Evolutionary conservation across 345 rosid species (phyloP).

Genomic region (Pelargonium nanum): DNA sequence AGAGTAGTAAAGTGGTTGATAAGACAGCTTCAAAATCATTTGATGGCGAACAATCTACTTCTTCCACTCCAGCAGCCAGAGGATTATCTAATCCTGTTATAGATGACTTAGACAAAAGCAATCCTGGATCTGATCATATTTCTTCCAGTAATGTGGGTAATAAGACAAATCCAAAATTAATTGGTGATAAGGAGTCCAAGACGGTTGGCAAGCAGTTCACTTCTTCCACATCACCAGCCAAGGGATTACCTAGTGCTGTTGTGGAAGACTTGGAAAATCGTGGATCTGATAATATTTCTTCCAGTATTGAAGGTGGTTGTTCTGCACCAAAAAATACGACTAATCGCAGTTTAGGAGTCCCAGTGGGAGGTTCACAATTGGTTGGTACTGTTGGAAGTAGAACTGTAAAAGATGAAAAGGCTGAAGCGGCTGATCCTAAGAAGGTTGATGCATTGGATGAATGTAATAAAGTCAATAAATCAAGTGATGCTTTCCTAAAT

Average conservation of each 20-base stretch:
- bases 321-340: constrained; percentile 12
- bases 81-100: neutral
- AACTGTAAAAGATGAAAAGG: constrained; percentile 17
- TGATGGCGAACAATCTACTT: constrained; percentile 16
- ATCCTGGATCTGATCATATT: neutral
- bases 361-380: constrained; percentile 8
- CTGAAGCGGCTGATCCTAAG: constrained; percentile 12
- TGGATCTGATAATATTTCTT: constrained; percentile 16
- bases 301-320: constrained; percentile 14
- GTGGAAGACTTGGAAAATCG: constrained; percentile 13
- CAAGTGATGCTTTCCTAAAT: constrained; percentile 56
- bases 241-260: constrained; percentile 18
- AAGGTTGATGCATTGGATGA: constrained; percentile 12
- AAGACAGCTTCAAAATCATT: constrained; percentile 22
- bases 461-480: constrained; percentile 12
- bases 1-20: constrained; percentile 10
- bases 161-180: too few species aligned
- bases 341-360: constrained; percentile 15
- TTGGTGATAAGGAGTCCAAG: too few species aligned
- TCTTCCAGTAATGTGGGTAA: constrained; percentile 14
- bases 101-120: neutral
- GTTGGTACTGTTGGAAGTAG: constrained; percentile 12
- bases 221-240: constrained; percentile 9
- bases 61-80: constrained; percentile 11
- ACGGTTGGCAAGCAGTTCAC: too few species aligned